Evolutionary conservation across 352 stramenopile species (phyloP).

Genomic region (Globisporangium middletonii): DNA sequence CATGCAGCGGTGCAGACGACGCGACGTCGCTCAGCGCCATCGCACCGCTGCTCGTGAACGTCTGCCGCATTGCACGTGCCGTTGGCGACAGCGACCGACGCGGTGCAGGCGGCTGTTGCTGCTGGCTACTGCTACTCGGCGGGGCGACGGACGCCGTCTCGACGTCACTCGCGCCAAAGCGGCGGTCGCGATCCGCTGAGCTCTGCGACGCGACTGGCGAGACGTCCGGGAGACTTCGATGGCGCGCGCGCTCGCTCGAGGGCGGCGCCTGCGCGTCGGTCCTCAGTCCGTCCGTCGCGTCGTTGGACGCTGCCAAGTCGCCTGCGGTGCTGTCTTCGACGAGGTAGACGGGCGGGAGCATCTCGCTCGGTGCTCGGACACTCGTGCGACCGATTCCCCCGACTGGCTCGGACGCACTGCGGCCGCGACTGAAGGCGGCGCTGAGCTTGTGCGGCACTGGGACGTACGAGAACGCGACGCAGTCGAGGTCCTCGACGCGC

Average conservation of each 20-base stretch:
- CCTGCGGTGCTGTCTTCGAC: conserved; percentile 57
- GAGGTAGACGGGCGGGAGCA: conserved; percentile 71
- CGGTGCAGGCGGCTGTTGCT: neutral
- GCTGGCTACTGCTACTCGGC: neutral
- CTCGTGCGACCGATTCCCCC: neutral
- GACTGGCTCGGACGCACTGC: too few species aligned
- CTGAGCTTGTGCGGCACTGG: conserved; percentile 73
- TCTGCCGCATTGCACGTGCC: neutral
- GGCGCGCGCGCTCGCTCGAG: neutral
- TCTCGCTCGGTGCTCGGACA: conserved; percentile 9
- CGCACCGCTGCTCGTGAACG: neutral
- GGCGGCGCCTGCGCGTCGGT: too few species aligned
- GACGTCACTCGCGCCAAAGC: conserved; percentile 3
- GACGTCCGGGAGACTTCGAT: conserved; percentile 10
- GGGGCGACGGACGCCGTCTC: neutral
- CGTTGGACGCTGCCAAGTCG: conserved; percentile 1
- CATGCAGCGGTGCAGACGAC: conserved; percentile 39
- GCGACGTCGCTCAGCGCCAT: conserved; percentile 36
- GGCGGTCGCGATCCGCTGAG: conserved; percentile 17
- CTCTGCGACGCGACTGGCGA: conserved; percentile 22
- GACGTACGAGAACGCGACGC: conserved; percentile 77
- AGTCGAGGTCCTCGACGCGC: conserved; percentile 82
- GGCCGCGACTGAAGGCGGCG: conserved; percentile 30
- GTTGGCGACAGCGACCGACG: neutral
- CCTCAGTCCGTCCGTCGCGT: too few species aligned